phyloP scores from a whole-genome alignment of 257 asterid species.

The Capsicum chinense region DNA sequence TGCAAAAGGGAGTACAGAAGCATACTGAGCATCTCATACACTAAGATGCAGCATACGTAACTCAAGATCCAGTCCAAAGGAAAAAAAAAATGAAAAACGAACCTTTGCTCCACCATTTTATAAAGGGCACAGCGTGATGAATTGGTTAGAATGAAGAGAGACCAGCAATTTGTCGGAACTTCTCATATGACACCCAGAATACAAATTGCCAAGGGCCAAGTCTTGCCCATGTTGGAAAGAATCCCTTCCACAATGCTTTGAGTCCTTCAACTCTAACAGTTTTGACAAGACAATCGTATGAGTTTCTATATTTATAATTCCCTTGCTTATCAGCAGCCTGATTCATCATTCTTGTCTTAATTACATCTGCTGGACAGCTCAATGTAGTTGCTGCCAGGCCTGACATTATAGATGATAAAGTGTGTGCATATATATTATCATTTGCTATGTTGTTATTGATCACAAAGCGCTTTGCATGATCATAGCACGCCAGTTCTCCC shows the following conservation, averaged over 20 bases:
- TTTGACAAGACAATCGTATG: constrained; percentile 73
- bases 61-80: background rate
- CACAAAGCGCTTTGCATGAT: constrained; percentile 71
- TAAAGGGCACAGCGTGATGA: background rate
- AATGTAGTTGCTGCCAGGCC: constrained; percentile 75
- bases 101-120: background rate
- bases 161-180: constrained; percentile 66
- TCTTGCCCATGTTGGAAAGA: constrained; percentile 93
- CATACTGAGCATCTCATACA: background rate
- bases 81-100: background rate
- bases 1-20: background rate
- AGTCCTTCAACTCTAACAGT: constrained; percentile 77
- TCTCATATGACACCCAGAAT: constrained; percentile 90
- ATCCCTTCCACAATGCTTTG: constrained; percentile 83
- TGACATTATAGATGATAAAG: constrained; percentile 73
- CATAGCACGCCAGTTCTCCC: constrained; percentile 94
- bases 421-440: constrained; percentile 82
- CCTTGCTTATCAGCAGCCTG: constrained; percentile 46
- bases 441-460: constrained; percentile 54
- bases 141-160: constrained; percentile 60
- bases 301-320: constrained; percentile 51
- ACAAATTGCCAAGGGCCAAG: constrained; percentile 98
- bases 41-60: background rate
- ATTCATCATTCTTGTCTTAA: constrained; percentile 89
- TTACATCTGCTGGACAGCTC: constrained; percentile 91